Conservation (phyloP, 768 basidiomycete genomes). For the Termitomyces sp. region DNA sequence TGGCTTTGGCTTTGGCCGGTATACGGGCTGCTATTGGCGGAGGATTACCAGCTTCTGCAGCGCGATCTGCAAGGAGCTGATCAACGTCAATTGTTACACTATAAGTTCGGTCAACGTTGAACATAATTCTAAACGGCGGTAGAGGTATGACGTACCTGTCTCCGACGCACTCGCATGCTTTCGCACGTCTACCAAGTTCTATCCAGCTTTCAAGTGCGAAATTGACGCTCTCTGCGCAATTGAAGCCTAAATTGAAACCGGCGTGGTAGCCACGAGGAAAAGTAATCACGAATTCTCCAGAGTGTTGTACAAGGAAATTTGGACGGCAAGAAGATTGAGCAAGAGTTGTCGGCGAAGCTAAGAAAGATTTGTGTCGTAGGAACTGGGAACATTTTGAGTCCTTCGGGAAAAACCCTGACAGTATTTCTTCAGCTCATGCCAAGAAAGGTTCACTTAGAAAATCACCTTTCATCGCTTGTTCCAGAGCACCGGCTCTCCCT, state of each 20-base stretch:
- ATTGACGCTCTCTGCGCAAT: conserved; percentile 96
- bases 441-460: neutral
- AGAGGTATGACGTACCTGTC: conserved; percentile 50
- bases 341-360: conserved; percentile 82
- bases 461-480: conserved; percentile 83
- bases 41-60: conserved; percentile 33
- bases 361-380: conserved; percentile 92
- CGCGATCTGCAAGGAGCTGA: conserved; percentile 68
- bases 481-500: conserved; percentile 74
- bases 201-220: conserved; percentile 96
- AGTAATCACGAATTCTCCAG: conserved; percentile 95
- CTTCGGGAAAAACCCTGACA: conserved; percentile 80
- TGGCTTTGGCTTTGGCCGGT: conserved; percentile 11
- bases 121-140: neutral
- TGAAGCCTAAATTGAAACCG: conserved; percentile 94
- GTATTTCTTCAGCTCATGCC: conserved; percentile 2
- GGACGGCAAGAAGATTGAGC: conserved; percentile 75
- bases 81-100: conserved; percentile 96
- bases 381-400: conserved; percentile 90
- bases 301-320: conserved; percentile 86
- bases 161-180: conserved; percentile 65
- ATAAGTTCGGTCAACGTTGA: neutral
- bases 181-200: conserved; percentile 79
- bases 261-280: conserved; percentile 95
- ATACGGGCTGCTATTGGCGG: conserved; percentile 1